Percentiles rank a stretch among this genome's conserved stretches.
phyloP scores from a whole-genome alignment of 1,284 basidiomycete genomes.

The Fomitopsis pinicola region DNA sequence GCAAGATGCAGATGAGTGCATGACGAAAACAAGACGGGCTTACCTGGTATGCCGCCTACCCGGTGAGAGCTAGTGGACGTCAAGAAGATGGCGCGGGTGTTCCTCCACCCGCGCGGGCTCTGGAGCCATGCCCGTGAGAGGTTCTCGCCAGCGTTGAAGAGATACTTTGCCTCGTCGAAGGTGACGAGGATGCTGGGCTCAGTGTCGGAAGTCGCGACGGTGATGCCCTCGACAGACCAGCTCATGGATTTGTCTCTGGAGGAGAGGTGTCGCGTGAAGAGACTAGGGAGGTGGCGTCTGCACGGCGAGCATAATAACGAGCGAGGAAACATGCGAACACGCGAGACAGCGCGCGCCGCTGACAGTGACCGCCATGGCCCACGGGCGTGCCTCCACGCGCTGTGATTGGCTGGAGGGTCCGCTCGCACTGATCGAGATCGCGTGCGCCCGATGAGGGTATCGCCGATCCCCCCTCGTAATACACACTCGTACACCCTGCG shows the following conservation, averaged over 20 bases:
- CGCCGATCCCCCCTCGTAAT: too few species aligned
- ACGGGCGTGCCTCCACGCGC: too few species aligned
- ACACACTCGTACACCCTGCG: too few species aligned
- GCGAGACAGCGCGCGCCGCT: too few species aligned
- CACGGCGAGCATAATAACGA: neutral
- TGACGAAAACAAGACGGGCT: slow-evolving; percentile 13
- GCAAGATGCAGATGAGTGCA: neutral
- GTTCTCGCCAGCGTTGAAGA: slow-evolving; percentile 86
- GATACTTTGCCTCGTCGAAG: slow-evolving; percentile 77
- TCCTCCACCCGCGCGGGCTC: slow-evolving; percentile 59
- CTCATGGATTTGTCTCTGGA: slow-evolving; percentile 33
- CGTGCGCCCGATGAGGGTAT: too few species aligned
- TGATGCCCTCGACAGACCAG: slow-evolving; percentile 59
- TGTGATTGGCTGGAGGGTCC: too few species aligned
- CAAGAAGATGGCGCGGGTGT: slow-evolving; percentile 69
- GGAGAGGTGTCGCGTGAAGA: neutral
- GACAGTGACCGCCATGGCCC: too few species aligned
- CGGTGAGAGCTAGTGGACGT: slow-evolving; percentile 61
- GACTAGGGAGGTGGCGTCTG: neutral
- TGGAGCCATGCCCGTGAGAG: slow-evolving; percentile 72
- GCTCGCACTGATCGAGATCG: too few species aligned
- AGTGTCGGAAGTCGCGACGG: slow-evolving; percentile 64
- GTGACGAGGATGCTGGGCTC: slow-evolving; percentile 72
- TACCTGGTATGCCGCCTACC: slow-evolving; percentile 70
- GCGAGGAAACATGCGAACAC: neutral